These are phyloP conservation scores for Tetracentron sinense DNA, from an alignment of 164 flowering plant genomes.

Conservation along the genomic window DNA sequence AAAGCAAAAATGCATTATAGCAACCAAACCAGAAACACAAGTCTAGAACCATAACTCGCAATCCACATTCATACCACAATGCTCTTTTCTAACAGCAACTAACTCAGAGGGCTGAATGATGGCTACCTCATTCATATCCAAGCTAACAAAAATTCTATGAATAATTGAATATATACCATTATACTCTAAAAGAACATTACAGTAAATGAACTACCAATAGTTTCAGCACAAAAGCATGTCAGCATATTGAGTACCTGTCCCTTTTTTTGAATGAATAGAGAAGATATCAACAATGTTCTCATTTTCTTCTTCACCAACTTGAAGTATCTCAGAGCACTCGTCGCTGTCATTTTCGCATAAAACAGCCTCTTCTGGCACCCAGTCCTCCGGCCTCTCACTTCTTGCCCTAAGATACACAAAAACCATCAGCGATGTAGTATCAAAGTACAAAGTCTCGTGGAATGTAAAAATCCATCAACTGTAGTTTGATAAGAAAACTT, in stretches of 20 bases:
- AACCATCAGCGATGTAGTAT: constrained; percentile 6
- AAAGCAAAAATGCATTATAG: not conserved
- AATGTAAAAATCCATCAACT: not conserved
- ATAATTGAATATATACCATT: too few relatives aligned
- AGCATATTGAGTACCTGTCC: constrained; percentile 31
- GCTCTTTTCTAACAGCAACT: not conserved
- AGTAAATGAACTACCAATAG: not conserved
- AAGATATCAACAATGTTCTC: constrained; percentile 61
- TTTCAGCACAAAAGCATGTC: not conserved
- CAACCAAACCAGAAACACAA: not conserved
- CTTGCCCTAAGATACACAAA: constrained; percentile 34
- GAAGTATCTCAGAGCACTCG: constrained; percentile 30
- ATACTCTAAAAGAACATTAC: not conserved
- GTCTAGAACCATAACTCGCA: not conserved
- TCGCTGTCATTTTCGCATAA: constrained; percentile 19
- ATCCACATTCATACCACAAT: not conserved
- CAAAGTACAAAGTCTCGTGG: not conserved
- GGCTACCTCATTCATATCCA: not conserved
- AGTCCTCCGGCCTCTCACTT: constrained; percentile 75
- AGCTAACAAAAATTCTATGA: not conserved
- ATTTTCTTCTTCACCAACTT: constrained; percentile 34
- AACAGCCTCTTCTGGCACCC: constrained; percentile 73
- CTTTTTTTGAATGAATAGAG: constrained; percentile 52
- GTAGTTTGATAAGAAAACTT: constrained; percentile 6
- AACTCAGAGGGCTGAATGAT: not conserved